Conservation (phyloP, 176 grass and related monocot genomes). For the Triticum urartu region DNA sequence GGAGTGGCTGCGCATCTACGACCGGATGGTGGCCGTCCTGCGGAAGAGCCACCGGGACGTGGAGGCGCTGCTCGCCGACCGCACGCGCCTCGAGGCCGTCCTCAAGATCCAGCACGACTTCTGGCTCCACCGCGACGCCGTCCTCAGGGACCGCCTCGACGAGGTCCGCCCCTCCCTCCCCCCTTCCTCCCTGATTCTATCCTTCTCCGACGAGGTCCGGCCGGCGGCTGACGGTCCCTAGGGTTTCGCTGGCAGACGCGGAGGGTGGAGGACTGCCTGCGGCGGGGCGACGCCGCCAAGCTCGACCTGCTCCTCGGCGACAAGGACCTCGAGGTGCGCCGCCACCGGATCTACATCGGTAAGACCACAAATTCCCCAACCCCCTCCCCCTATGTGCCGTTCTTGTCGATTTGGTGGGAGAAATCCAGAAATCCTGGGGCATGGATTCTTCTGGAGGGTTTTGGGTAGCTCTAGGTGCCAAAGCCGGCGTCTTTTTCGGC, state of each 20-base stretch:
- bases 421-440: neutral
- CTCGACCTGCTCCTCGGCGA: conserved; percentile 14
- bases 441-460: too few species aligned
- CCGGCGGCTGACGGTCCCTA: neutral
- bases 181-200: neutral
- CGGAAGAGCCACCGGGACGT: conserved; percentile 32
- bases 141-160: conserved; percentile 20
- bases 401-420: neutral
- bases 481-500: neutral
- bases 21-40: conserved; percentile 33
- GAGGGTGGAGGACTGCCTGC: neutral
- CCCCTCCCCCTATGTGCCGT: neutral
- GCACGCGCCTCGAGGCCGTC: conserved; percentile 25
- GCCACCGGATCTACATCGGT: conserved; percentile 45
- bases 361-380: neutral
- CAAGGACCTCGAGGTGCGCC: conserved; percentile 29
- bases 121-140: neutral
- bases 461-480: neutral
- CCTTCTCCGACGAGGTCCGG: too few species aligned
- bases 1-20: conserved; percentile 35
- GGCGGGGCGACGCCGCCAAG: conserved; percentile 4
- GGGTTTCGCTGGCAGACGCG: conserved; percentile 36
- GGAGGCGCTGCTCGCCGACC: conserved; percentile 30
- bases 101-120: conserved; percentile 31
- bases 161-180: neutral